A percentile compares a stretch with the other conserved stretches of the same genome.
phyloP scores from a whole-genome alignment of 768 basidiomycete genomes.

The Phanerodontia chrysosporium region DNA sequence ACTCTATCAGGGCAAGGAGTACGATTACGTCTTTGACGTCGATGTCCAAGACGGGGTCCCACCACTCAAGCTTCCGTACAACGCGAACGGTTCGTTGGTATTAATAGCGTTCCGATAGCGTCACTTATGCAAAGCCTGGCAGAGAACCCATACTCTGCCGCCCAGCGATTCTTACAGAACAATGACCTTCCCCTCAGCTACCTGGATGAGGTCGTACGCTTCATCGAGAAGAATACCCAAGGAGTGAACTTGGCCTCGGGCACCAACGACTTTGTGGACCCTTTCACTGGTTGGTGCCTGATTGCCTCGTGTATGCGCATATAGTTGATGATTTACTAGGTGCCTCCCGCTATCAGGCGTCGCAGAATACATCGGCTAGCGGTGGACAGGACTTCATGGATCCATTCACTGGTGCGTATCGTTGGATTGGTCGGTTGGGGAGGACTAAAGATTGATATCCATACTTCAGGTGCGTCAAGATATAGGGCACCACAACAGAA shows the following conservation, averaged over 20 bases:
- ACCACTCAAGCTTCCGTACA: conserved; percentile 91
- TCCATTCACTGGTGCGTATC: conserved; percentile 24
- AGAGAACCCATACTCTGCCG: conserved; percentile 92
- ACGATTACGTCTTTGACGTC: conserved; percentile 99
- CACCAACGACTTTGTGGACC: conserved; percentile 70
- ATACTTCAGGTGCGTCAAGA: conserved; percentile 27
- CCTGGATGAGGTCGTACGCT: conserved; percentile 84
- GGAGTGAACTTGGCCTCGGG: conserved; percentile 64
- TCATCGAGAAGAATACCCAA: conserved; percentile 89
- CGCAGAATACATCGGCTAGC: conserved; percentile 10
- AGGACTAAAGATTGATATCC: not conserved
- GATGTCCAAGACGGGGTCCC: conserved; percentile 92
- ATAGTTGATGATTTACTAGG: conserved; percentile 16
- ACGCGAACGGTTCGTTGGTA: conserved; percentile 62
- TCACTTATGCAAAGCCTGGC: not conserved
- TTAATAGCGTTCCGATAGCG: not conserved
- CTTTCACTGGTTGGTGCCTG: conserved; percentile 71
- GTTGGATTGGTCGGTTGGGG: too few species aligned
- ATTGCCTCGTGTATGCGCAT: not conserved
- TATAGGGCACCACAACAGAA: conserved; percentile 32
- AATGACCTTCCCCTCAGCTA: conserved; percentile 84
- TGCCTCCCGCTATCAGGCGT: conserved; percentile 30
- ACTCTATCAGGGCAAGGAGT: conserved; percentile 90
- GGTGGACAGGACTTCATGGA: conserved; percentile 22
- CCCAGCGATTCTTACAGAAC: conserved; percentile 78